Conservation (phyloP, 352 stramenopile genomes). For the Salisapilia sapeloensis region DNA sequence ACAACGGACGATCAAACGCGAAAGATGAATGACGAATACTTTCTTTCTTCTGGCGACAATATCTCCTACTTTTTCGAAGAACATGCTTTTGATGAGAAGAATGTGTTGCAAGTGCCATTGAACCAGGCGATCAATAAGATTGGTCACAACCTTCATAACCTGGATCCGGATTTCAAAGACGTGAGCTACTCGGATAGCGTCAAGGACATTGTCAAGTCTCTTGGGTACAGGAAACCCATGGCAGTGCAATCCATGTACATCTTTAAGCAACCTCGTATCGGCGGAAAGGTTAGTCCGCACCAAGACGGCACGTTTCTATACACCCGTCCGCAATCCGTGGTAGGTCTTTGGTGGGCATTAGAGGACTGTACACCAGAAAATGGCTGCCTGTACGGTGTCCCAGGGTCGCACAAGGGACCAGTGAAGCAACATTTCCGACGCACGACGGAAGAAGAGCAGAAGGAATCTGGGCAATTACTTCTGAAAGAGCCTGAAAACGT, state of each 20-base stretch:
- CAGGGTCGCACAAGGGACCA: constrained; percentile 78
- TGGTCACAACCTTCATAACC: constrained; percentile 89
- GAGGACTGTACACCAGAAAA: constrained; percentile 91
- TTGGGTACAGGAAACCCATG: constrained; percentile 80
- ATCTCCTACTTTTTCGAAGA: constrained; percentile 93
- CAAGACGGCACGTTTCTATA: constrained; percentile 95
- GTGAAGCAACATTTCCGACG: constrained; percentile 77
- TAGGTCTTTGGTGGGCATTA: constrained; percentile 92
- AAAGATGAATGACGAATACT: constrained; percentile 84
- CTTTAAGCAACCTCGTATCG: constrained; percentile 90
- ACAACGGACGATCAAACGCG: constrained; percentile 69
- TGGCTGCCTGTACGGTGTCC: constrained; percentile 88
- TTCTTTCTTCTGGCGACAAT: constrained; percentile 83
- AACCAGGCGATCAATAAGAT: constrained; percentile 89
- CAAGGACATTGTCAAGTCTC: constrained; percentile 45
- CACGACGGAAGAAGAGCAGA: constrained; percentile 27
- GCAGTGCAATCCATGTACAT: constrained; percentile 95
- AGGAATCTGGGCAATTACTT: constrained; percentile 22
- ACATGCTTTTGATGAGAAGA: constrained; percentile 44
- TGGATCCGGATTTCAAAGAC: constrained; percentile 68
- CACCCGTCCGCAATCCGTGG: constrained; percentile 89
- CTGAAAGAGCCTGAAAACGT: constrained; percentile 34
- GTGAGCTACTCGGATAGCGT: constrained; percentile 76
- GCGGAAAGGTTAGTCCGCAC: constrained; percentile 88
- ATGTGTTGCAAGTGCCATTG: constrained; percentile 50